Evolutionary conservation across 306 rosid genomes (phyloP), one percentile per base, ranked within the genome.

Genomic region (Castanea crenata): DNA sequence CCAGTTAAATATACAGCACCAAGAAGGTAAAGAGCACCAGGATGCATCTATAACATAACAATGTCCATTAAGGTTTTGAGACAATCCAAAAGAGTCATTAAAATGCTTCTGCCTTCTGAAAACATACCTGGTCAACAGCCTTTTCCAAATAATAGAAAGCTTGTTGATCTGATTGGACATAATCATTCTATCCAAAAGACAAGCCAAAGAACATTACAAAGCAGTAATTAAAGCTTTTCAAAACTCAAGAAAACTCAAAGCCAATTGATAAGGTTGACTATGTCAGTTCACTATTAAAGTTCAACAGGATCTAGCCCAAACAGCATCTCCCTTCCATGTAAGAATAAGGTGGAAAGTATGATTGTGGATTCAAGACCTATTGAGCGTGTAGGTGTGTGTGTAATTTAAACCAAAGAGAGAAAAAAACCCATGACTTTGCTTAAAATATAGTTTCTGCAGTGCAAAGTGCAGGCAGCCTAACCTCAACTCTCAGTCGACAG

Each of bases 81-180:
- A 49, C 75, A 25, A 68, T 76, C 55, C 18, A 3, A 83, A 82
- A 63, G 71, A 78, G 41, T 62, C 68, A 46, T 75, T 67, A 61
- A 35, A 55, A 80, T 31, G 77, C 16, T 76, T 61, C 83, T 74
- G 55, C 76, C 62, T 80, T 69, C 69, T 18, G n/a, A 69, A 80
- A 58, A 78, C 34, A 35, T 85, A 95, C 99, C 96, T 91, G 97
- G 41, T 95, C 99, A 73, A 90, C 98, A 57, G 94, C 98, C 85
- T 90, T 93, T 92, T 91, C 97, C 92, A 95, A 71, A 88, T 90
- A 91, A 89, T 92, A 88, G 65, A 95, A 93, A 67, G 99, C 99
- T 88, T 90, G 92, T 82, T 95, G 96, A 85, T 91, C 98, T 15
- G 96, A 84, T 29, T 90, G 91, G 82, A 93, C 96, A 79, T 92